Percentiles rank a stretch among this genome's conserved stretches.
Evolutionary conservation across 164 flowering plant species (phyloP).

Genomic region (Annona cherimola): DNA sequence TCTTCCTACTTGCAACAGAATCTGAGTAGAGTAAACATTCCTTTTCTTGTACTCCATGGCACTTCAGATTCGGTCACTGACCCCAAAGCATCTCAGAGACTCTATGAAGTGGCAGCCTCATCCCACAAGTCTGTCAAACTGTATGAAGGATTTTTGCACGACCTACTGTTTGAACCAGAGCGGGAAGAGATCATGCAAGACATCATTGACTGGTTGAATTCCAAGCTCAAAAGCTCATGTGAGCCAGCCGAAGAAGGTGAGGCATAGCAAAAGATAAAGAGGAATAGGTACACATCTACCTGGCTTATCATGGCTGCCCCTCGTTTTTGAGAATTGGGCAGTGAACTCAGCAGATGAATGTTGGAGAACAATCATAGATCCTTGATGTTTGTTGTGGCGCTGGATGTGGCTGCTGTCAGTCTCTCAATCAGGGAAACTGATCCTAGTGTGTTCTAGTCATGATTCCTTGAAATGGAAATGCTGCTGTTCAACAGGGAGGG

Average conservation of each 20-base stretch:
- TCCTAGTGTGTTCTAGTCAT: too few relatives aligned
- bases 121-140: slow-evolving; percentile 69
- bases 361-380: background rate
- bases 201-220: slow-evolving; percentile 67
- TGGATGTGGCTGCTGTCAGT: background rate
- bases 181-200: slow-evolving; percentile 37
- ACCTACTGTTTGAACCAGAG: slow-evolving; percentile 84
- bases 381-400: background rate
- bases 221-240: slow-evolving; percentile 22
- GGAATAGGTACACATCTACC: background rate
- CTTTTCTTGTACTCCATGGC: slow-evolving; percentile 85
- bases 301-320: background rate
- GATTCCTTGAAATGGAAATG: too few relatives aligned
- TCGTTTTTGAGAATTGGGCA: background rate
- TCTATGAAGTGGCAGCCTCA: slow-evolving; percentile 69
- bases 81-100: slow-evolving; percentile 57
- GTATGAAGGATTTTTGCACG: slow-evolving; percentile 66
- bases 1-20: slow-evolving; percentile 56
- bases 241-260: background rate
- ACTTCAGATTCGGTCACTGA: slow-evolving; percentile 75
- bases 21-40: slow-evolving; percentile 38
- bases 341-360: background rate
- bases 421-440: background rate
- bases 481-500: too few relatives aligned
- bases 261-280: background rate